phyloP scores from a whole-genome alignment of 108 stramenopile genomes.

The Stephanodiscus triporus region DNA sequence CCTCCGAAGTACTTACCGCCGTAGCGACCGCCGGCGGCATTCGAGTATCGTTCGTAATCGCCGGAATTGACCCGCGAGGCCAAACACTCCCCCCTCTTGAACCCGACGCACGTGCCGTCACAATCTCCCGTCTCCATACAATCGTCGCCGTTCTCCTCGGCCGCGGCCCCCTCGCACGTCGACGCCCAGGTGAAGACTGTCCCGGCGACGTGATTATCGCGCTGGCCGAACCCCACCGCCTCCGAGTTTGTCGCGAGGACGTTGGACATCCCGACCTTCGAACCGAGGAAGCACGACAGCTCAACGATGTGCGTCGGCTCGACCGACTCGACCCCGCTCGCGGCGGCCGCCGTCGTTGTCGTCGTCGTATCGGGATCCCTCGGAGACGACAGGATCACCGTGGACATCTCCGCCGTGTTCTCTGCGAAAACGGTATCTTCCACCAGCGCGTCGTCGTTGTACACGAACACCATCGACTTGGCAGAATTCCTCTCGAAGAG shows the following conservation, averaged over 20 bases:
- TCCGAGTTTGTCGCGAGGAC: conserved; percentile 32
- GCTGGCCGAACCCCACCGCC: conserved; percentile 27
- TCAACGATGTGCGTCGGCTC: conserved; percentile 33
- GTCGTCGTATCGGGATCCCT: neutral
- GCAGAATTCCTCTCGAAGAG: conserved; percentile 30
- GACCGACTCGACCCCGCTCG: neutral
- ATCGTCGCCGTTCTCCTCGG: conserved; percentile 36
- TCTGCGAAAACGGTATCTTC: conserved; percentile 36
- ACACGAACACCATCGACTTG: conserved; percentile 40
- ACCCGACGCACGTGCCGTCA: conserved; percentile 39
- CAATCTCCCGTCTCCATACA: conserved; percentile 30
- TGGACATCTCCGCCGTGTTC: conserved; percentile 35
- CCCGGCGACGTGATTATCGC: conserved; percentile 38
- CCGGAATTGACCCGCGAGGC: conserved; percentile 16
- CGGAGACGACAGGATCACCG: conserved; percentile 34
- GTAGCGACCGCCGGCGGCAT: neutral
- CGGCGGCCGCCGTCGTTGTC: neutral
- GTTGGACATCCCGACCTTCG: conserved; percentile 44
- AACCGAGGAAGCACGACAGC: conserved; percentile 41
- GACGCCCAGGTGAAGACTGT: conserved; percentile 42
- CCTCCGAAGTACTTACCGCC: neutral
- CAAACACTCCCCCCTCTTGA: conserved; percentile 21
- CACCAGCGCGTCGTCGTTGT: conserved; percentile 43
- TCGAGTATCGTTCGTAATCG: neutral
- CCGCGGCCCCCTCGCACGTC: conserved; percentile 37